These are phyloP conservation scores for Xylariaceae sp. DNA, from an alignment of 2,329 filamentous ascomycete genomes.

Conservation along the genomic window DNA sequence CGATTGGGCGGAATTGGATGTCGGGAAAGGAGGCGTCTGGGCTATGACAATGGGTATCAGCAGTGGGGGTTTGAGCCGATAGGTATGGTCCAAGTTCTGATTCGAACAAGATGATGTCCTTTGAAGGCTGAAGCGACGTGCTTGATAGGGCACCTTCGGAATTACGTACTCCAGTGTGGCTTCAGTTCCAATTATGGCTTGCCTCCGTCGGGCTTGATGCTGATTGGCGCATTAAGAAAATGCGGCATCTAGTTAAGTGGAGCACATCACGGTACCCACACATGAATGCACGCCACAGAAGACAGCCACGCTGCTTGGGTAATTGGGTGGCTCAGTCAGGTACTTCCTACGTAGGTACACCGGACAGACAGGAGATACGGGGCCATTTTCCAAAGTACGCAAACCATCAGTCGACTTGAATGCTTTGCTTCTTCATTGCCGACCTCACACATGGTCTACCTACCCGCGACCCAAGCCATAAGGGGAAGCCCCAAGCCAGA, in stretches of 20 bases:
- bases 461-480: no score
- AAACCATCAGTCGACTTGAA: no score
- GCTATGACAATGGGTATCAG: constrained; percentile 1
- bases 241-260: no score
- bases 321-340: no score
- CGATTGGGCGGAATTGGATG: not conserved
- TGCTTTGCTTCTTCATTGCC: no score
- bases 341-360: no score
- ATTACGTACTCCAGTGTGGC: not conserved
- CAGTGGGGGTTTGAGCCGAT: constrained; percentile 7
- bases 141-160: not conserved
- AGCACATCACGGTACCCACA: no score
- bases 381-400: no score
- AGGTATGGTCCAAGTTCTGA: not conserved
- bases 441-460: no score
- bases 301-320: no score
- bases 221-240: constrained; percentile 4
- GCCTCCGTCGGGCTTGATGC: not conserved
- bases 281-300: no score
- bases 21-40: constrained; percentile 5
- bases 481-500: not conserved
- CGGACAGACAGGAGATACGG: no score
- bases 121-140: constrained; percentile 1
- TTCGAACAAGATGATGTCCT: constrained; percentile 13
- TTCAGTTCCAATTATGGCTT: constrained; percentile 4